These are phyloP conservation scores for Camillea tinctor DNA, from an alignment of 2,329 filamentous ascomycete genomes.

Conservation along the genomic window DNA sequence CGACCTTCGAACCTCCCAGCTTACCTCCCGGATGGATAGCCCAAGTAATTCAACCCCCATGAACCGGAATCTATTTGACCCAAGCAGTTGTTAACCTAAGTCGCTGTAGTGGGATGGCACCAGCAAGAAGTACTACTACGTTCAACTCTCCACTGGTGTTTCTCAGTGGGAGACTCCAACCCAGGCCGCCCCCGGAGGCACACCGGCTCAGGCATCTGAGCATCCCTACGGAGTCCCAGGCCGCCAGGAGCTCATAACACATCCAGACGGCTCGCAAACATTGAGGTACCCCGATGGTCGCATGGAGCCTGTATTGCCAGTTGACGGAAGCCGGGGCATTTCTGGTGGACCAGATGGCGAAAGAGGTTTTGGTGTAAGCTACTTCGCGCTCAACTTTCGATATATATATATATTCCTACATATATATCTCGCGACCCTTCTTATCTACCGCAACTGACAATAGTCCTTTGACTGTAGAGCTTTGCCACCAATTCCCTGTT, in stretches of 20 bases:
- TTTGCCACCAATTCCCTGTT: slow-evolving; percentile 60
- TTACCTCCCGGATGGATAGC: slow-evolving; percentile 67
- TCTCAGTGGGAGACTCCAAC: slow-evolving; percentile 75
- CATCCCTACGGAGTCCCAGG: slow-evolving; percentile 61
- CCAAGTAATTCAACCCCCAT: slow-evolving; percentile 41
- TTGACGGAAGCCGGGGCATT: slow-evolving; percentile 46
- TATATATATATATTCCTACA: neutral
- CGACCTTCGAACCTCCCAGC: slow-evolving; percentile 56
- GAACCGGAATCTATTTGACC: neutral
- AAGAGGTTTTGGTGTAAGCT: slow-evolving; percentile 64
- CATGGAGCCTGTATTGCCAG: slow-evolving; percentile 57
- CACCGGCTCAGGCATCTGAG: slow-evolving; percentile 53
- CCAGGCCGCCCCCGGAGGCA: slow-evolving; percentile 60
- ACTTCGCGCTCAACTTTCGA: slow-evolving; percentile 10
- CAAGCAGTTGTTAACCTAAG: neutral
- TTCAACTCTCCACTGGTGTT: slow-evolving; percentile 68
- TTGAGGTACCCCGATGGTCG: slow-evolving; percentile 60
- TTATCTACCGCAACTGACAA: slow-evolving; percentile 23
- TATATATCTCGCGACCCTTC: slow-evolving; percentile 10
- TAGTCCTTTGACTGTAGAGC: slow-evolving; percentile 40
- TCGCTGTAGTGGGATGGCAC: slow-evolving; percentile 53
- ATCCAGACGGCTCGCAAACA: slow-evolving; percentile 62
- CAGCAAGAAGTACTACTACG: slow-evolving; percentile 67
- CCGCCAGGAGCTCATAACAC: slow-evolving; percentile 56
- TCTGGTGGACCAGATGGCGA: slow-evolving; percentile 55